Base-by-base conservation (phyloP, 306 rosid species). In the Oxytropis ochrocephala region DNA sequence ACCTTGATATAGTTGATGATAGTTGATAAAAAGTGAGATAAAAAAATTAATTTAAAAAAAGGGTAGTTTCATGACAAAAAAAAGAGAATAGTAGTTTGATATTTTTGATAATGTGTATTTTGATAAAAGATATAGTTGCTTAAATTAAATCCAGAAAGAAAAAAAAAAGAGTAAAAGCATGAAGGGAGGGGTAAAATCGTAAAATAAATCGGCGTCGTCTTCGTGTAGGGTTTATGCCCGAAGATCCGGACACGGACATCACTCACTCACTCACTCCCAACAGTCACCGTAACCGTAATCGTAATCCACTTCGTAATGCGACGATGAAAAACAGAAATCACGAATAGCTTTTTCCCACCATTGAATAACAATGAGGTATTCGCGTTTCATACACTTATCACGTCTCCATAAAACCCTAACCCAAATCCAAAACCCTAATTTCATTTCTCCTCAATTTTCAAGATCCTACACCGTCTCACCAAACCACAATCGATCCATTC, bases 341-440 rank as follows among this genome's bases (percentile, higher is more conserved):
- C 39, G 16, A 27, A 0, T 44, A 70, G 53, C 56, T 73, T 71
- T 51, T 62, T 38, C 30, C 17, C 48, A 10, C 30, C 38, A 56
- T 44, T 50, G n/a, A 8, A 38, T 54, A 69, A 60, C 66, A 39
- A 92, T 92, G 98, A 86, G 85, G 60, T 53, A 72, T 83, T 78
- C 75, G 0, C 93, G 84, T n/a, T 75, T 80, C 66, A 46, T 76
- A 5, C 81, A 69, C 14, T 38, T 86, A 8, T 72, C 85, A 16
- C 80, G 38, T 19, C 47, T 80, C 68, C 79, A 57, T 30, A 82
- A 63, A 86, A 67, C 84, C 65, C 65, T 77, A 13, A 43, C 41
- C 44, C 88, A 54, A 11, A 21, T 38, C 42, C 87, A 62, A 65
- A 78, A 39, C 75, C 83, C 84, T 59, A 44, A 2, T 76, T 75